Evolutionary conservation across 768 basidiomycete genomes (phyloP).

Genomic region (Cystofilobasidium ferigula): DNA sequence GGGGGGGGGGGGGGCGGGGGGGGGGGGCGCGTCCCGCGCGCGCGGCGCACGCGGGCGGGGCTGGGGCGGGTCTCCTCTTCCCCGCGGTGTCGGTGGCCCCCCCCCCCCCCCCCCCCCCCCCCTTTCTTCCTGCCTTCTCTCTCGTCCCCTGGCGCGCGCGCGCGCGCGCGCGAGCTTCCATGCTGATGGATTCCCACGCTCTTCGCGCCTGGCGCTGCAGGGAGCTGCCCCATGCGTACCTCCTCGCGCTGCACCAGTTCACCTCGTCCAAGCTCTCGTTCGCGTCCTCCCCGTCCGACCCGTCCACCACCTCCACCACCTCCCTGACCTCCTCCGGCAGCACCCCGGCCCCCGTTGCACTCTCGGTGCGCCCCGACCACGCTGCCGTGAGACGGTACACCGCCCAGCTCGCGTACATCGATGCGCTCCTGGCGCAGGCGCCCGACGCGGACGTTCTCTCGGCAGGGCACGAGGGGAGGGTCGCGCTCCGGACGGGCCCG

Average conservation of each 20-base stretch:
- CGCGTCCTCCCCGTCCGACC: neutral
- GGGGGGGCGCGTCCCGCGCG: too few relatives aligned
- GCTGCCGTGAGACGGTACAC: neutral
- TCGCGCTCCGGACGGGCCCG: too few relatives aligned
- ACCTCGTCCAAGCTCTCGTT: neutral
- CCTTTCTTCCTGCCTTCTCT: neutral
- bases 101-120: slow-evolving; percentile 9
- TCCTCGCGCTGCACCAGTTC: neutral
- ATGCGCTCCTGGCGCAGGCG: neutral
- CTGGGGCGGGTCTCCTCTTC: neutral
- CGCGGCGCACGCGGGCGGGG: too few relatives aligned
- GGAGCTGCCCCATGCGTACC: neutral
- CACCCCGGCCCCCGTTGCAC: neutral
- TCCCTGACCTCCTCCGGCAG: neutral
- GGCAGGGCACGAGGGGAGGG: too few relatives aligned
- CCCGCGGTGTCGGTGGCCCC: neutral
- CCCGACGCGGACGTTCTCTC: neutral
- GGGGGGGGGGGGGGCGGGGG: too few relatives aligned
- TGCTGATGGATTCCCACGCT: too few relatives aligned
- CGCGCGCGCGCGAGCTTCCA: too few relatives aligned
- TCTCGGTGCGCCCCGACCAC: neutral
- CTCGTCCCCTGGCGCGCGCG: too few relatives aligned
- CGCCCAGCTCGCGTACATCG: neutral
- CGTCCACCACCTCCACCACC: neutral
- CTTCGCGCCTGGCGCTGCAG: too few relatives aligned